These are phyloP conservation scores for Comarum palustre DNA, from an alignment of 306 rosid genomes.

Conservation along the genomic window DNA sequence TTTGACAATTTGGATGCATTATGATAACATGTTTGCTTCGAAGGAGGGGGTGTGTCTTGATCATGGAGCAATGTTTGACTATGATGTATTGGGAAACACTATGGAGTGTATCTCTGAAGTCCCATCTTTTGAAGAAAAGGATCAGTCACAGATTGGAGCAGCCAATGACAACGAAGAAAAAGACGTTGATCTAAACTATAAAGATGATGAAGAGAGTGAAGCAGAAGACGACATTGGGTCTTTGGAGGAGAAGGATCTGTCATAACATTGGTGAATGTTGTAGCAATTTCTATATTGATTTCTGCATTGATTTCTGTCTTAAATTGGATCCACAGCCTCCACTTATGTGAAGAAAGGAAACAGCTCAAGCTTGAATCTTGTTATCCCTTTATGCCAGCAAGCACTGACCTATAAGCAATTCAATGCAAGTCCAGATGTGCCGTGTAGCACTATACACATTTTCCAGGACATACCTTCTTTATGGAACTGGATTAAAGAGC, in stretches of 20 bases:
- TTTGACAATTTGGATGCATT: not conserved
- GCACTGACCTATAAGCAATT: constrained; percentile 27
- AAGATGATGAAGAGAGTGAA: not conserved
- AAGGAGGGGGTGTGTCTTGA: not conserved
- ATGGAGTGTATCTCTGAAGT: not conserved
- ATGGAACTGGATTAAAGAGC: constrained; percentile 41
- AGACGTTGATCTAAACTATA: not conserved
- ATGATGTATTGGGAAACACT: not conserved
- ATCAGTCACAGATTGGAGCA: not conserved
- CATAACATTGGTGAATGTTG: constrained; percentile 6
- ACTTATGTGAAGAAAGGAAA: constrained; percentile 31
- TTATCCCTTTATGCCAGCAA: constrained; percentile 3
- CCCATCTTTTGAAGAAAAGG: not conserved
- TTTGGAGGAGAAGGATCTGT: constrained; percentile 11
- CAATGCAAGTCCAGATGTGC: constrained; percentile 10
- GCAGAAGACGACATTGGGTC: not conserved
- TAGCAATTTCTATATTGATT: constrained; percentile 33
- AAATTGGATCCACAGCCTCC: constrained; percentile 35
- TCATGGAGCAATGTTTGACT: not conserved
- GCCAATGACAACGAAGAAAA: not conserved
- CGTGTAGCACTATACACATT: constrained; percentile 14
- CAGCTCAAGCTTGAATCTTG: constrained; percentile 18
- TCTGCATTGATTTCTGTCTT: constrained; percentile 13
- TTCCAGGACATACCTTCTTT: constrained; percentile 34
- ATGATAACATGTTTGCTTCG: not conserved